Percentiles rank a stretch among this genome's conserved stretches.
phyloP scores from a whole-genome alignment of 768 basidiomycete species.

The Chalciporus chontae region DNA sequence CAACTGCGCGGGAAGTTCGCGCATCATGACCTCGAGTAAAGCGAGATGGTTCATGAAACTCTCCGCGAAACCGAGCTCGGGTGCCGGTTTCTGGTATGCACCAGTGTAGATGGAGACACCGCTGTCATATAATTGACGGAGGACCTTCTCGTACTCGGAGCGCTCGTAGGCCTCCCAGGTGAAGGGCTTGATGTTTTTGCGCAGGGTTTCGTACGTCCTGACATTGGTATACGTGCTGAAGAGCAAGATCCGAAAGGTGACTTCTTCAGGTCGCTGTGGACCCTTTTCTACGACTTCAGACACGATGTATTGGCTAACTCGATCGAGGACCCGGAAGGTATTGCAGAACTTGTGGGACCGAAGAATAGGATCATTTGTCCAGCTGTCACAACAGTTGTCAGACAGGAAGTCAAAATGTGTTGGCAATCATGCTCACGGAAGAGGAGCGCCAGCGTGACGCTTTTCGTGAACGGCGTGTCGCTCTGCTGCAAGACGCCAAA shows the following conservation, averaged over 20 bases:
- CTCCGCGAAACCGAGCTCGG: slow-evolving; percentile 45
- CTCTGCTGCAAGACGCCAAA: slow-evolving; percentile 57
- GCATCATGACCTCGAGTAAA: slow-evolving; percentile 59
- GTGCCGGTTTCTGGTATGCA: slow-evolving; percentile 71
- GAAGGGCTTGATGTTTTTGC: slow-evolving; percentile 48
- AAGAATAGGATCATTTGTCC: slow-evolving; percentile 66
- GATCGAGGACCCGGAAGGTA: slow-evolving; percentile 71
- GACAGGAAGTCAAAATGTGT: not conserved
- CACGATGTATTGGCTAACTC: slow-evolving; percentile 65
- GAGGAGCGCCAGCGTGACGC: slow-evolving; percentile 44
- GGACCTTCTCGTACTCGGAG: slow-evolving; percentile 48
- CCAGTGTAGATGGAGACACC: slow-evolving; percentile 58
- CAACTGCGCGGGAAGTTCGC: slow-evolving; percentile 49
- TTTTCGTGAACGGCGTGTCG: slow-evolving; percentile 55
- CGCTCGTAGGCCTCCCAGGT: slow-evolving; percentile 61
- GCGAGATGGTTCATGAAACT: slow-evolving; percentile 60
- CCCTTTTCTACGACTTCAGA: slow-evolving; percentile 68
- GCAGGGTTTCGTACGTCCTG: slow-evolving; percentile 66
- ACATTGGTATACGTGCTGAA: slow-evolving; percentile 72
- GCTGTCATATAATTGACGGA: slow-evolving; percentile 37
- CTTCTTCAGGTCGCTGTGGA: slow-evolving; percentile 53
- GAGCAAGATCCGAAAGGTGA: slow-evolving; percentile 67
- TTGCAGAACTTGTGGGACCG: slow-evolving; percentile 63
- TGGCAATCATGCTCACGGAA: slow-evolving; percentile 44
- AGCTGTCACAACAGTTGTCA: slow-evolving; percentile 39